phyloP scores from a whole-genome alignment of 1,139 yeast species.

The Pneumocystis sp. region DNA sequence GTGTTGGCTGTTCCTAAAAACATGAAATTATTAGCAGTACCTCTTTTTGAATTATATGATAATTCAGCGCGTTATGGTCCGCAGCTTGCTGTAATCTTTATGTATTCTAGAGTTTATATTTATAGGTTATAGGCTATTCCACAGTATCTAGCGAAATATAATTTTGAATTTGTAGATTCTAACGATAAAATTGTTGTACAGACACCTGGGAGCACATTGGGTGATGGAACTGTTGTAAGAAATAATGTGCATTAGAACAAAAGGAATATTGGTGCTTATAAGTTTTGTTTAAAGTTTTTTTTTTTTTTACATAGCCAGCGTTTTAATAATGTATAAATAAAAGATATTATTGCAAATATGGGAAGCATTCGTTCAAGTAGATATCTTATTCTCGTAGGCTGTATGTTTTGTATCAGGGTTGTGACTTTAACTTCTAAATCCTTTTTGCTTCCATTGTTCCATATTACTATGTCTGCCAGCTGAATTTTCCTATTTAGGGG shows the following conservation, averaged over 20 bases:
- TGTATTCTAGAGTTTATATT: not conserved
- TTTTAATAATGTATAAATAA: not conserved
- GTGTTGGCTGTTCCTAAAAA: constrained; percentile 22
- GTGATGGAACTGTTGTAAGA: not conserved
- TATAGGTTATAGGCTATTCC: constrained; percentile 19
- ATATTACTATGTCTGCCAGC: constrained; percentile 52
- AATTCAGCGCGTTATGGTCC: constrained; percentile 23
- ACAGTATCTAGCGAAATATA: constrained; percentile 23
- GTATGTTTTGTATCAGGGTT: constrained; percentile 3
- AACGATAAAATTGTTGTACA: constrained; percentile 19
- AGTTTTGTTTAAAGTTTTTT: not conserved
- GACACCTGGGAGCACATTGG: constrained; percentile 7
- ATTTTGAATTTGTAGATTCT: constrained; percentile 23
- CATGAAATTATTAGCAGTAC: constrained; percentile 25
- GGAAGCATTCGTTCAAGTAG: constrained; percentile 10
- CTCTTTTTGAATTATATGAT: constrained; percentile 26
- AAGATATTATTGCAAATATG: constrained; percentile 1
- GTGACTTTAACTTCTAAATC: constrained; percentile 18
- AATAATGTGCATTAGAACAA: not conserved
- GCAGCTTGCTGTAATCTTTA: constrained; percentile 18
- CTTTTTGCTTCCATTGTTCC: constrained; percentile 42
- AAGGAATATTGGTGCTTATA: not conserved
- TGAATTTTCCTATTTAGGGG: constrained; percentile 40
- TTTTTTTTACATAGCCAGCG: not conserved
- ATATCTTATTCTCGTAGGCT: constrained; percentile 9